These are phyloP conservation scores for Taxawa tesnikishii DNA, from an alignment of 2,329 filamentous ascomycete genomes.

Conservation along the genomic window DNA sequence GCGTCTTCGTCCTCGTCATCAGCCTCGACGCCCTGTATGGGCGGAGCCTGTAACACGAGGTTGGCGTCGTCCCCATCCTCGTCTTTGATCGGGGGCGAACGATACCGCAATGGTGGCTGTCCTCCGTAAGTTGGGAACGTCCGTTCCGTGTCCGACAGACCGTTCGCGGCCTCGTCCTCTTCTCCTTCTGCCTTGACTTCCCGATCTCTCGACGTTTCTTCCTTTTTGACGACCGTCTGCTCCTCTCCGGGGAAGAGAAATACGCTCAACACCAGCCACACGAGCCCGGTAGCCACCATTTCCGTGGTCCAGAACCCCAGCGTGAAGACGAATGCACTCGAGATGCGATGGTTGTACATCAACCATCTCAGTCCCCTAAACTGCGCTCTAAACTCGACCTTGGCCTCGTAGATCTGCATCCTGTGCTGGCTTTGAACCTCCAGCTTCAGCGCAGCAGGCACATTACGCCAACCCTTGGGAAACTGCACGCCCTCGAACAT, in stretches of 20 bases:
- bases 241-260: constrained; percentile 18
- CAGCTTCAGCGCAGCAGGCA: constrained; percentile 43
- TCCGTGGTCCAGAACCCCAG: constrained; percentile 66
- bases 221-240: constrained; percentile 9
- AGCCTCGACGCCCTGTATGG: constrained; percentile 15
- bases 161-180: constrained; percentile 10
- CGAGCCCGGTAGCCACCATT: constrained; percentile 51
- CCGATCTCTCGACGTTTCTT: constrained; percentile 4
- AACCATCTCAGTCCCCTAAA: constrained; percentile 67
- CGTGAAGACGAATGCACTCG: constrained; percentile 57
- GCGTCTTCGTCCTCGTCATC: constrained; percentile 33
- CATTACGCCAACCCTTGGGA: constrained; percentile 34
- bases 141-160: constrained; percentile 33
- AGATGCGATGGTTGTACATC: constrained; percentile 73
- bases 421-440: constrained; percentile 56
- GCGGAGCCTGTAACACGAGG: constrained; percentile 8
- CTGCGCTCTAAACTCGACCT: constrained; percentile 58
- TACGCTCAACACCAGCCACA: constrained; percentile 47
- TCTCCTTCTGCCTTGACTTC: constrained; percentile 16
- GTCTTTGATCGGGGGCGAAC: constrained; percentile 14
- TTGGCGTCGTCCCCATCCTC: constrained; percentile 10
- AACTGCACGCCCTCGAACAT: constrained; percentile 69
- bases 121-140: constrained; percentile 35
- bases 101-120: constrained; percentile 26
- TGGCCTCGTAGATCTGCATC: constrained; percentile 65